These are phyloP conservation scores for Parafenestella ontariensis DNA, from an alignment of 2,329 filamentous ascomycete species.

Conservation along the genomic window DNA sequence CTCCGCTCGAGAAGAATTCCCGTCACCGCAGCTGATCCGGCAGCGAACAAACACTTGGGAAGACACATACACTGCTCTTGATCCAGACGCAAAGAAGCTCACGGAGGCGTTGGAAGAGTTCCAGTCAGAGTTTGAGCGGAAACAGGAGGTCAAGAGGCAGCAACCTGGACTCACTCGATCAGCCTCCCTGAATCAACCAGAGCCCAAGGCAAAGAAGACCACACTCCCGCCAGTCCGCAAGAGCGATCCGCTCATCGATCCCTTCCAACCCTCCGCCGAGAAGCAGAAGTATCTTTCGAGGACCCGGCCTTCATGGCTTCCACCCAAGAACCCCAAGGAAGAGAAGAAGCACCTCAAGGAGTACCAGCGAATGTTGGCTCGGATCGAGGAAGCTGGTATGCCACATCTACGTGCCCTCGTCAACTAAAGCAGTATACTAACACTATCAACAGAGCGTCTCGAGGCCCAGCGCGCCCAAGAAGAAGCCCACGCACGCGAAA, in stretches of 20 bases:
- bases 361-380: conserved; percentile 82
- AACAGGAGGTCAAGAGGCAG: conserved; percentile 61
- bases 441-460: conserved; percentile 33
- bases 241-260: conserved; percentile 83
- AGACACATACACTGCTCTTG: conserved; percentile 71
- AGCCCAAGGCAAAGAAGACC: conserved; percentile 58
- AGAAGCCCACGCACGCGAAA: conserved; percentile 58
- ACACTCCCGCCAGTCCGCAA: conserved; percentile 70
- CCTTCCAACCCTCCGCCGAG: conserved; percentile 82
- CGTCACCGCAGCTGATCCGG: conserved; percentile 45
- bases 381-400: conserved; percentile 64
- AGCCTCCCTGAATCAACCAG: conserved; percentile 35
- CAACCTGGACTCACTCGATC: conserved; percentile 49
- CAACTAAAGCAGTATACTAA: conserved; percentile 16
- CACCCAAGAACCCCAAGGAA: conserved; percentile 87
- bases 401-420: neutral
- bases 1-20: conserved; percentile 27
- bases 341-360: conserved; percentile 87
- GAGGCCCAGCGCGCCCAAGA: conserved; percentile 53
- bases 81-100: conserved; percentile 73
- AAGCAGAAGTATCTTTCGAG: conserved; percentile 84
- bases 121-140: conserved; percentile 65
- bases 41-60: conserved; percentile 77
- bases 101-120: conserved; percentile 84
- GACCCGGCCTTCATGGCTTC: conserved; percentile 80